Conservation (phyloP, 345 rosid genomes). For the Arabis hirsuta region DNA sequence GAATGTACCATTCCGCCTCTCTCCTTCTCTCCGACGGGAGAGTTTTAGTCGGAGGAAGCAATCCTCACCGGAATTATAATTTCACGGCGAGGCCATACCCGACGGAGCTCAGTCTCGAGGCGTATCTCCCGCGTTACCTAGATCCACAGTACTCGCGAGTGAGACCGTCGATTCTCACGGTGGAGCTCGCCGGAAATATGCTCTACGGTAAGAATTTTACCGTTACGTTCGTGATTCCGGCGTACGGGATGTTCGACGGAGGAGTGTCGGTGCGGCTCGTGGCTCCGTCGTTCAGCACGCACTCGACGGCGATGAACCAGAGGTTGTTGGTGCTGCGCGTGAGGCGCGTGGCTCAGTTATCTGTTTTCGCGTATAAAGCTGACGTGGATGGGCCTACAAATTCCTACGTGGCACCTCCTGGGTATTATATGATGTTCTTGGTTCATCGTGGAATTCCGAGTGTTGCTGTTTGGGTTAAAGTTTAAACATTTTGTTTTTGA, state of each 20-base stretch:
- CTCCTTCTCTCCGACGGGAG: slow-evolving; percentile 75
- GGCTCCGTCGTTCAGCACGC: slow-evolving; percentile 71
- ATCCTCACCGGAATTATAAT: slow-evolving; percentile 70
- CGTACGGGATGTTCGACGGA: slow-evolving; percentile 36
- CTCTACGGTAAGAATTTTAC: slow-evolving; percentile 45
- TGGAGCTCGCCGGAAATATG: slow-evolving; percentile 53
- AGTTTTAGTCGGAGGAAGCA: slow-evolving; percentile 85
- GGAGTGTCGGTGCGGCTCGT: slow-evolving; percentile 49
- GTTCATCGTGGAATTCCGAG: slow-evolving; percentile 70
- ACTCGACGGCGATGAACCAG: slow-evolving; percentile 75
- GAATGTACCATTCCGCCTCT: slow-evolving; percentile 87
- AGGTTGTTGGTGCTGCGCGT: slow-evolving; percentile 59
- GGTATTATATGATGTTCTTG: slow-evolving; percentile 72
- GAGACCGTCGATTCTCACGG: slow-evolving; percentile 63
- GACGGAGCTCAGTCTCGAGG: slow-evolving; percentile 83
- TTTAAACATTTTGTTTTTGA: slow-evolving; percentile 35
- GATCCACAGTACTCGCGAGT: slow-evolving; percentile 44
- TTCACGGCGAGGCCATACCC: slow-evolving; percentile 69
- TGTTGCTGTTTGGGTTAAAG: slow-evolving; percentile 62
- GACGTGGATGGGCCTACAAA: slow-evolving; percentile 52
- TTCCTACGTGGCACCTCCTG: slow-evolving; percentile 66
- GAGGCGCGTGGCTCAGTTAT: slow-evolving; percentile 47
- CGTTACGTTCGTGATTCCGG: slow-evolving; percentile 49
- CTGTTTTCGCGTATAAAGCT: slow-evolving; percentile 50
- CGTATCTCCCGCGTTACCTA: slow-evolving; percentile 70